Evolutionary conservation across 2,329 filamentous ascomycete genomes (phyloP), one percentile per base, ranked within the genome.

Genomic region (Fusarium robinianum): DNA sequence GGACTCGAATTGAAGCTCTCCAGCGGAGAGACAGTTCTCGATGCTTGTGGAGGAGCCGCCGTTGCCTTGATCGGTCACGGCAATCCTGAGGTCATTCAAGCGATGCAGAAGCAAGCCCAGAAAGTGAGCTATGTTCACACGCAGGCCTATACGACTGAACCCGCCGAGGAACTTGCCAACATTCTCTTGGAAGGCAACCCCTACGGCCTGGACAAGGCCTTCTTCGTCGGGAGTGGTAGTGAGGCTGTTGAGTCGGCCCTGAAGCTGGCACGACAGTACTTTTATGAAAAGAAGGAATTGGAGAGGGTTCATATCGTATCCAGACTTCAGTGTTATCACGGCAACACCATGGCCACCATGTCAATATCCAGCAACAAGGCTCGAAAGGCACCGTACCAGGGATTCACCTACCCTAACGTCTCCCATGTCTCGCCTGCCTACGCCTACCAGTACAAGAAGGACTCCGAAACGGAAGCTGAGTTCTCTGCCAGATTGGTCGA

Each of bases 11-110:
- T 72, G 3, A 45, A 50, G 4, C 62, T 68, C 5, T 44, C 60
- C 19, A 57, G 46, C 14, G 83, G 82, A 2, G 74, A 76, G 16
- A 72, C 69, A 11, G 74, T 88, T 26, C 74, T 87, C n/a, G 85
- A 88, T 62, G 81, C 80, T 5, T 83, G 80, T n/a, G 77, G 81
- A 26, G 85, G 85, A 32, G 81, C 84, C 10, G 82, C 81, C 6
- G 84, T 88, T 6, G 75, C 79, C 7, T 81, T 81, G 61, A 63
- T 88, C 8, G 84, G 84, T 8, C 81, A 85, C 57, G 76, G 76
- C 19, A 73, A 83, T 41, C 55, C 72, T 42, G 70, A 78, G 40
- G 76, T 87, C 19, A 72, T 71, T 22, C 65, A 74, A 14, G 81
- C 81, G 1, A 73, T 86, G 17, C 67, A 69, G n/a, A 58, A 72